These are phyloP conservation scores for Pyrenophora graminea DNA, from an alignment of 2,329 filamentous ascomycete genomes.

Conservation along the genomic window DNA sequence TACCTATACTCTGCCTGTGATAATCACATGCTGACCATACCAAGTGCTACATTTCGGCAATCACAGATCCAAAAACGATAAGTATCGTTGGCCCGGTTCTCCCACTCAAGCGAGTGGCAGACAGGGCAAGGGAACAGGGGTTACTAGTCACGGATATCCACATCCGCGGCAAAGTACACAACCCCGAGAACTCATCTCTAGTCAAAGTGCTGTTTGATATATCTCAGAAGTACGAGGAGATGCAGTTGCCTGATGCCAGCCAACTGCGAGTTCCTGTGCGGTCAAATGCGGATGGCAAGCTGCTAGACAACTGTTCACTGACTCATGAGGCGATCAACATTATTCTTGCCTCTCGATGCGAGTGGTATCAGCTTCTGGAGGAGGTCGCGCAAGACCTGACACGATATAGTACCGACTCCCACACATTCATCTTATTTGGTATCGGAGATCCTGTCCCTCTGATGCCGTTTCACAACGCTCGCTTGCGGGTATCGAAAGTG, in stretches of 20 bases:
- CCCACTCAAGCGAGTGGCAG: conserved; percentile 15
- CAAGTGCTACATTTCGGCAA: conserved; percentile 25
- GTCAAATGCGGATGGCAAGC: conserved; percentile 20
- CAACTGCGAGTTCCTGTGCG: conserved; percentile 15
- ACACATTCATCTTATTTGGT: conserved; percentile 26
- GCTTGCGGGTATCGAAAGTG: conserved; percentile 15
- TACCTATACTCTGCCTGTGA: background rate
- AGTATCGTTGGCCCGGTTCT: conserved; percentile 24
- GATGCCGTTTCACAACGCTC: conserved; percentile 18
- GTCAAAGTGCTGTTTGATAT: conserved; percentile 18
- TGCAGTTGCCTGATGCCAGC: conserved; percentile 16
- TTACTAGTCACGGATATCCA: conserved; percentile 22
- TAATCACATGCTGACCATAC: conserved; percentile 3
- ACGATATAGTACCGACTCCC: conserved; percentile 4
- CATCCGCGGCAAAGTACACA: conserved; percentile 27
- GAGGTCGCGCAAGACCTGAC: conserved; percentile 21
- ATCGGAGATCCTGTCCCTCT: conserved; percentile 28
- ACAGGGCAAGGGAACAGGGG: conserved; percentile 13
- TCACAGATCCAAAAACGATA: conserved; percentile 29
- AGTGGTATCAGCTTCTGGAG: conserved; percentile 26
- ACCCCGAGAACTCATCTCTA: conserved; percentile 26
- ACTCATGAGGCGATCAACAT: conserved; percentile 19
- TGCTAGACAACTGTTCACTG: conserved; percentile 3
- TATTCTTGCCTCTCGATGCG: conserved; percentile 26
- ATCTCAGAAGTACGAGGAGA: conserved; percentile 8